Evolutionary conservation across 2,329 filamentous ascomycete genomes (phyloP).

Genomic region (Aspergillus udagawae): DNA sequence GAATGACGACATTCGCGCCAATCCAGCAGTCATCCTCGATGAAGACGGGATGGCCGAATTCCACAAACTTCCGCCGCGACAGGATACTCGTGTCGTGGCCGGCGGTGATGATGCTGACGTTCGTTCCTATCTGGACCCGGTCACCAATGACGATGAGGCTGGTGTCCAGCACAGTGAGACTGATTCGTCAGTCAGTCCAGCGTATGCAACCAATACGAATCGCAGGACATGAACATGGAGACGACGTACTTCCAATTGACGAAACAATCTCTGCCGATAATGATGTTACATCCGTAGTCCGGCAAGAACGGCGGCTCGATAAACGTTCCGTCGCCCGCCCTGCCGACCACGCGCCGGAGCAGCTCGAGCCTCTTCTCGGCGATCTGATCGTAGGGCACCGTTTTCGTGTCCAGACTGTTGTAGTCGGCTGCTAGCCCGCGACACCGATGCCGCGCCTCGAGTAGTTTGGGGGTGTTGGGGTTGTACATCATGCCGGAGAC

Average conservation of each 20-base stretch:
- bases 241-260: constrained; percentile 30
- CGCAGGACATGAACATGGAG: too few relatives aligned
- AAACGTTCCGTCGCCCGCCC: constrained; percentile 26
- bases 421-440: constrained; percentile 25
- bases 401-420: constrained; percentile 26
- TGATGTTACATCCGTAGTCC: constrained; percentile 32
- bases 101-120: constrained; percentile 51
- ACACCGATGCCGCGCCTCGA: constrained; percentile 26
- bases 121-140: constrained; percentile 51
- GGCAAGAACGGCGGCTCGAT: constrained; percentile 29
- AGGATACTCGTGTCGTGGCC: constrained; percentile 51
- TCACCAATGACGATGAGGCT: constrained; percentile 52
- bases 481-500: constrained; percentile 36
- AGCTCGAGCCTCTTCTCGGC: constrained; percentile 21
- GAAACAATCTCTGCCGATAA: constrained; percentile 28
- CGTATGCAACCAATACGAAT: background rate
- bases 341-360: constrained; percentile 25
- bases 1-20: constrained; percentile 44
- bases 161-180: constrained; percentile 54
- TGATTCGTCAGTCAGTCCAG: constrained; percentile 26
- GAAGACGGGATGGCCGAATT: constrained; percentile 46
- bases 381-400: constrained; percentile 24
- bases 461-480: constrained; percentile 20
- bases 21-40: constrained; percentile 51
- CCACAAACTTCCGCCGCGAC: constrained; percentile 46